Base-by-base conservation (phyloP, 2,329 filamentous ascomycete genomes). In the Elsinoe ampelina region DNA sequence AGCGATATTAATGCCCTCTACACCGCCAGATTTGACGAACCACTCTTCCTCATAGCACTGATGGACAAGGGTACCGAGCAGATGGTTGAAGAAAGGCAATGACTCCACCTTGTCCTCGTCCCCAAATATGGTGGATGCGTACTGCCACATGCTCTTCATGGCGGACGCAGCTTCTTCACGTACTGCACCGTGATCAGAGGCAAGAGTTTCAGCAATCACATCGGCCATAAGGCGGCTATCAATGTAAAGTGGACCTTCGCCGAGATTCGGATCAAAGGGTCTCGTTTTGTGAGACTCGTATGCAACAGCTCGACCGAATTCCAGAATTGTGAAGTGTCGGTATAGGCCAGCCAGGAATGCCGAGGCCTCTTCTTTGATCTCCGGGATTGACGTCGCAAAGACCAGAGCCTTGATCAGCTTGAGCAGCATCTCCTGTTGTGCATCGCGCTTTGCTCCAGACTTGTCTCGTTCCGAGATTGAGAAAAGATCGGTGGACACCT, bases 31-130 rank as follows among this genome's bases (percentile, higher is more conserved):
- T 72, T 99, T 98, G 54, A 91, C 91, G 67, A 95, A 98, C 93
- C 95, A 99, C 65, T 98, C 93, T 69, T 98, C 92, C 65, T 93
- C 90, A 65, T 96, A 91, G 69, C 93, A 98, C 62, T 89, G 90
- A 68, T 98, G 93, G 64, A 89, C 93, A 68, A 97, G 95, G 0
- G 84, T 85, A 59, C 83, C 86, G 38, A 86, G 85, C 5, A 98
- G 77, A 65, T 92, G 85, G 58, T 79, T 80, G 72, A 98, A 98
- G 71, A 98, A 89, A 0, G 86, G 83, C 7, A 98, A 78, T 57
- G 83, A 84, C 34, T 87, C 82, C 32, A 91, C 84, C 55, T 86
- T 80, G 19, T 79, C 80, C 38, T 84, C 76, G 0, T 82, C 83
- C 2, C 91, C 91, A 62, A 97, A 89, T 34, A 98, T 89, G 6